Base-by-base conservation (phyloP, 805 yeast genomes). In the Clavispora fructus region DNA sequence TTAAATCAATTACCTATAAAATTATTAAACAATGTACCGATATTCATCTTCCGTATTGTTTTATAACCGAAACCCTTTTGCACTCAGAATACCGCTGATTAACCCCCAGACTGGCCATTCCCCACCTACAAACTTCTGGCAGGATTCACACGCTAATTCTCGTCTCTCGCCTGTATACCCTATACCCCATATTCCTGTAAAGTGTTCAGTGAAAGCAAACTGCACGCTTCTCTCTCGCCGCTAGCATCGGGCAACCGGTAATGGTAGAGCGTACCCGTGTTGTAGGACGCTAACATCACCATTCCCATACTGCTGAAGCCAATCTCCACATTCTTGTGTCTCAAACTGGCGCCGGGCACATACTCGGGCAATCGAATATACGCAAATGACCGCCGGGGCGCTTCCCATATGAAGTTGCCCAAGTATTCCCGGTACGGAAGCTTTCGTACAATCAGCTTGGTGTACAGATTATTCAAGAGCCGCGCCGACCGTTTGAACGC, bases 331-430 rank as follows among this genome's bases (percentile, higher is more conserved):
- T 51, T 59, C 30, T 56, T 52, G 12, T 40, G 32, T 12, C 37
- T 7, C 27, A 30, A 47, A 12, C 43, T 37, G 23, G 48, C 46
- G 13, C 47, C 45, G 16, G 62, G 59, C 17, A 55, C 52, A 42
- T 59, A 55, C 45, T 64, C 71, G 4, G 71, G 72, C 3, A 72
- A 47, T 51, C 64, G 68, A 30, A 71, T 64, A 48, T 59, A 69
- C 16, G 73, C 73, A 58, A 71, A 72, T 6, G 74, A 69, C 35
- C 77, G 51, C 35, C 62, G 55, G 3, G 77, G 76, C 1, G 73
- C 73, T 44, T 68, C 72, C 68, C 72, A 65, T 7, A 71, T 64
- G 40, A 71, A 56, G 45, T 69, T 71, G 39, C 68, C 70, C 46
- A 71, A 48, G 55, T 70, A 71, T 42, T 68, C 63, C 46, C 64